Evolutionary conservation across 2,329 filamentous ascomycete genomes (phyloP).

Genomic region (Pseudogymnoascus pannorum): DNA sequence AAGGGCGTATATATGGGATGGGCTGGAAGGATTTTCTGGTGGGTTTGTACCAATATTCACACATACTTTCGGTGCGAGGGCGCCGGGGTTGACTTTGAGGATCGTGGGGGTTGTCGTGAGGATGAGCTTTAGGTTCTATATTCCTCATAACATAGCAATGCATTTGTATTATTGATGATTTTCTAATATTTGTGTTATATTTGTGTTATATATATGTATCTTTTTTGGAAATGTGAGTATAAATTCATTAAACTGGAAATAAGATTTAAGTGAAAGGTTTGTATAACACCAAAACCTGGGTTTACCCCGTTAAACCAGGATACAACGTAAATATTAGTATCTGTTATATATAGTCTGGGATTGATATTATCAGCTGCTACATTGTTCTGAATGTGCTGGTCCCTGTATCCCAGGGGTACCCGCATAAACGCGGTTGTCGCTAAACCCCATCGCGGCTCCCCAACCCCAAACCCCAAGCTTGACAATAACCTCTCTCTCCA

Average conservation of each 20-base stretch:
- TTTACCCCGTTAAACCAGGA: neutral
- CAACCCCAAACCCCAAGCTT: neutral
- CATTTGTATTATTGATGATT: neutral
- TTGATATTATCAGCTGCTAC: neutral
- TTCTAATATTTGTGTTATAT: too few relatives aligned
- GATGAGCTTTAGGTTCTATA: neutral
- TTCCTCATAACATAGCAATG: neutral
- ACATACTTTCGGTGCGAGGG: neutral
- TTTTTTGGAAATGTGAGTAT: too few relatives aligned
- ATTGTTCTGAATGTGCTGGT: neutral
- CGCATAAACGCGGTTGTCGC: conserved; percentile 7
- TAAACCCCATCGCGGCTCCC: conserved; percentile 5
- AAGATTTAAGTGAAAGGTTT: neutral
- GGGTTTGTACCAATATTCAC: neutral
- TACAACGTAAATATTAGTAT: neutral
- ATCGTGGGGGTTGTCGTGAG: neutral
- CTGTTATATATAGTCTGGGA: neutral
- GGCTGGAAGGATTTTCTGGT: neutral
- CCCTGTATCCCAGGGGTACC: neutral
- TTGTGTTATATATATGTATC: too few relatives aligned
- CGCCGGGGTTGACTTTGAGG: neutral
- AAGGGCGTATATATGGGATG: neutral
- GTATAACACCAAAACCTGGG: neutral
- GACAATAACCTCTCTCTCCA: neutral
- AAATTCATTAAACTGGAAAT: neutral